Base-by-base conservation (phyloP, 2,329 filamentous ascomycete species). In the Beauveria asiatica region DNA sequence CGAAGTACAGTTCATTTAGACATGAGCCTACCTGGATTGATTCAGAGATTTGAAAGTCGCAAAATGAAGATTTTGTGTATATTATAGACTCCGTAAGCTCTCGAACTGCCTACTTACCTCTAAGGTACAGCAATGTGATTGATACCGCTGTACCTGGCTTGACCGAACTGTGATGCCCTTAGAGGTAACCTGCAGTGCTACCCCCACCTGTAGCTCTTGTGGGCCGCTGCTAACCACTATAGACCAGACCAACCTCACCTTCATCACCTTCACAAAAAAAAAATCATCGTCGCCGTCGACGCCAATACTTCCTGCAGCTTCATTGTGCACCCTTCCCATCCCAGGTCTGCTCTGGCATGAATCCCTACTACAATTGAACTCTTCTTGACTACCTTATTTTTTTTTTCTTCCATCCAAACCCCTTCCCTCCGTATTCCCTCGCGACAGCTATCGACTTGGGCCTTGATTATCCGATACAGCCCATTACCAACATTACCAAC, bases 261-360 rank as follows among this genome's bases (percentile, higher is more conserved):
- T 61, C 63, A 62, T n/a, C 23, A 23, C 23, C 23, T 23, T 23
- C 23, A 23, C 4, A 54, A 64, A 63, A 65, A 68, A 69, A 69
- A 69, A 69, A 30, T 33, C 13, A 52, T 52, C 33, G 17, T 19
- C 33, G 10, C 1, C 13, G 16, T 37, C 49, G 6, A 45, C 44
- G 10, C 7, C 27, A 44, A 57, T 37, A 39, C n/a, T 48, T 39
- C 7, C 44, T 11, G 11, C 33, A 57, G 54, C 54, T 42, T 46
- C 30, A 19, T 37, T 48, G 42, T 48, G 54, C 54, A 48, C 41
- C 42, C 48, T 9, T 33, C 44, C 16, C 19, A 37, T 23, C 19
- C 10, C 42, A 11, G 27, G 19, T 57, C 27, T 30, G 42, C 54
- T 57, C 48, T 57, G 42, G 30, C 54, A 44, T 44, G 23, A 0